Percentiles rank a stretch among this genome's conserved stretches.
Conservation (phyloP, 305 asterid species). For the Ilex paraguariensis region DNA sequence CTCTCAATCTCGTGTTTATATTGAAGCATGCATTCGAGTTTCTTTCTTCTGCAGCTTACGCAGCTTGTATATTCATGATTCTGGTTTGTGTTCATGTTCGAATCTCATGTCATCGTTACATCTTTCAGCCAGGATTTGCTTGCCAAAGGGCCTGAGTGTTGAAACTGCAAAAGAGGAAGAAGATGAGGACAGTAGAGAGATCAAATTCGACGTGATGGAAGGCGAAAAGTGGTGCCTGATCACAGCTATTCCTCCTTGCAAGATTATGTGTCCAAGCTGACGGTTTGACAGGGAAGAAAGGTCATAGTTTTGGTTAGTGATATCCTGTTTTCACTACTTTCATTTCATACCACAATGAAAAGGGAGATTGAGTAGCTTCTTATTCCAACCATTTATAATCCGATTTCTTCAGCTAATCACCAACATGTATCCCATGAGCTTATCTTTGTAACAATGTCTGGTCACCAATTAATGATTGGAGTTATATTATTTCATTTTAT, state of each 20-base stretch:
- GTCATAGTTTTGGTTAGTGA: no score
- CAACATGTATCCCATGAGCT: not conserved
- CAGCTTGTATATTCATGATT: constrained; percentile 37
- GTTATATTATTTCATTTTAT: no score
- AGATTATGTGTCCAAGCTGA: no score
- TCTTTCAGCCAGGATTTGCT: constrained; percentile 52
- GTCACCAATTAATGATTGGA: not conserved
- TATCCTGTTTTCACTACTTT: no score
- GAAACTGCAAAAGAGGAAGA: constrained; percentile 18
- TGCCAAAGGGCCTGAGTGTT: constrained; percentile 37
- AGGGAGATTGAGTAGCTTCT: not conserved
- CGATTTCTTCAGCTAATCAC: not conserved
- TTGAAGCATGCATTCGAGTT: constrained; percentile 16
- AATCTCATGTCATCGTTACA: constrained; percentile 24
- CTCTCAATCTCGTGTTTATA: not conserved
- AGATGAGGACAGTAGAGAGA: not conserved
- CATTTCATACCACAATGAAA: not conserved
- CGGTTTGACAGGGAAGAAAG: no score
- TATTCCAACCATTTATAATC: not conserved
- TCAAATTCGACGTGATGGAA: not conserved
- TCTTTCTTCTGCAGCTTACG: constrained; percentile 26
- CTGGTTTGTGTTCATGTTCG: constrained; percentile 27
- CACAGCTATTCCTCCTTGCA: no score
- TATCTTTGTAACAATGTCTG: not conserved
- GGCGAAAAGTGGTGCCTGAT: no score